Evolutionary conservation across 2,329 filamentous ascomycete species (phyloP).

Genomic region (Trichoderma breve): DNA sequence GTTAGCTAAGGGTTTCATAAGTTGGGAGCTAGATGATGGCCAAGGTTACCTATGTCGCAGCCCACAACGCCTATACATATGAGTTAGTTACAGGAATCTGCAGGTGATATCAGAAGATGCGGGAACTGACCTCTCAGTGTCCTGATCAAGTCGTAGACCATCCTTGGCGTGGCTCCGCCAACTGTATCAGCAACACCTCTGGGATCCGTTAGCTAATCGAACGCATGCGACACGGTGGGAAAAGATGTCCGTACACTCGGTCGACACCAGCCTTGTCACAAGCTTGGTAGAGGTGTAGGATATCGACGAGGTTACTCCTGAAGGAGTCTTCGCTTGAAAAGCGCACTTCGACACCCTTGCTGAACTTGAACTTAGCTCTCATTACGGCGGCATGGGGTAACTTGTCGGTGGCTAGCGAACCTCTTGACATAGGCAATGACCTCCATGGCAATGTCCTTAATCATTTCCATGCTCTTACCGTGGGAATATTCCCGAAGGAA

Average conservation of each 20-base stretch:
- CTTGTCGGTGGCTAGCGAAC: neutral
- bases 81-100: neutral
- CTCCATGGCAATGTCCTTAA: constrained; percentile 70
- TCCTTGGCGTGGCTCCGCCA: constrained; percentile 75
- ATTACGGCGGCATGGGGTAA: neutral
- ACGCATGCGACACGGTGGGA: neutral
- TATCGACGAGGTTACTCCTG: constrained; percentile 62
- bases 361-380: constrained; percentile 27
- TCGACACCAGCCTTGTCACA: constrained; percentile 81
- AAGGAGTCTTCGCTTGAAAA: constrained; percentile 63
- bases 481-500: constrained; percentile 83
- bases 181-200: constrained; percentile 57
- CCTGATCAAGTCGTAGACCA: constrained; percentile 84
- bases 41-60: constrained; percentile 61
- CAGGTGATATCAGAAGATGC: neutral
- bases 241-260: constrained; percentile 52
- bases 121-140: constrained; percentile 59
- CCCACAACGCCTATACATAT: constrained; percentile 24
- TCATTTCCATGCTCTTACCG: constrained; percentile 85
- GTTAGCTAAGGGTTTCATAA: neutral
- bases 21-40: neutral
- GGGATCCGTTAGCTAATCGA: neutral
- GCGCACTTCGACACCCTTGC: constrained; percentile 35
- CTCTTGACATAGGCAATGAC: constrained; percentile 80
- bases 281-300: constrained; percentile 76